Percentiles rank a stretch among this genome's conserved stretches.
phyloP scores from a whole-genome alignment of 371 early-diverging fungal species.

The Chytridiales sp. region DNA sequence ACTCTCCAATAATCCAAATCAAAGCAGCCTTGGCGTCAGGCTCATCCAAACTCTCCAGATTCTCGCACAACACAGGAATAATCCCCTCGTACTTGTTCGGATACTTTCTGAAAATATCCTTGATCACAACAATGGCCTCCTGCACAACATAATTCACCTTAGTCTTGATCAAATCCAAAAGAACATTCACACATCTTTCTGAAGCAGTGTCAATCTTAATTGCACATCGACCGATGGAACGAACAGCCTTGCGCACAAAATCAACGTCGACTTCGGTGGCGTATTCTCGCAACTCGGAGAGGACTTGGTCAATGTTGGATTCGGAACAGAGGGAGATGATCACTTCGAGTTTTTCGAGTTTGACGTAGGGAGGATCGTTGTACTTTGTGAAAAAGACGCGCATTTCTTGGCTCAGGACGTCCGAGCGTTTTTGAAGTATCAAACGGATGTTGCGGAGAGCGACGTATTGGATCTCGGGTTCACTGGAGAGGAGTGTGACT shows the following conservation, averaged over 20 bases:
- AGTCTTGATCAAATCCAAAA: slow-evolving; percentile 88
- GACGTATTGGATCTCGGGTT: slow-evolving; percentile 96
- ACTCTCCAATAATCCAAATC: slow-evolving; percentile 97
- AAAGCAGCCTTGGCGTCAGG: slow-evolving; percentile 91
- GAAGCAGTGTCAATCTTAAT: slow-evolving; percentile 88
- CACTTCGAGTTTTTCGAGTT: slow-evolving; percentile 93
- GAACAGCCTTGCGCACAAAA: slow-evolving; percentile 89
- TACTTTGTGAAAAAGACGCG: slow-evolving; percentile 97
- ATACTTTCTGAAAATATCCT: slow-evolving; percentile 94
- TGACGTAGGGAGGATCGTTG: slow-evolving; percentile 98
- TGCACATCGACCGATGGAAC: slow-evolving; percentile 90
- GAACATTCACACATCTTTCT: slow-evolving; percentile 80
- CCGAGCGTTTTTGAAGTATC: slow-evolving; percentile 91
- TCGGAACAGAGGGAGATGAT: slow-evolving; percentile 84
- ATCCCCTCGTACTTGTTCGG: slow-evolving; percentile 85
- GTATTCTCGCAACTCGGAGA: slow-evolving; percentile 93
- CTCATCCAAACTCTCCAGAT: slow-evolving; percentile 84
- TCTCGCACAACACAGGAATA: slow-evolving; percentile 84
- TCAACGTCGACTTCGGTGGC: slow-evolving; percentile 96
- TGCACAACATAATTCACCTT: slow-evolving; percentile 90
- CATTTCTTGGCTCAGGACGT: slow-evolving; percentile 84
- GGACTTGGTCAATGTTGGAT: slow-evolving; percentile 83
- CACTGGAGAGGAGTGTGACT: slow-evolving; percentile 86
- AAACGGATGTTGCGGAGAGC: slow-evolving; percentile 92
- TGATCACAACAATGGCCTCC: slow-evolving; percentile 88